These are phyloP conservation scores for Coniochaeta ligniaria DNA, from an alignment of 2,329 filamentous ascomycete genomes.

Conservation along the genomic window DNA sequence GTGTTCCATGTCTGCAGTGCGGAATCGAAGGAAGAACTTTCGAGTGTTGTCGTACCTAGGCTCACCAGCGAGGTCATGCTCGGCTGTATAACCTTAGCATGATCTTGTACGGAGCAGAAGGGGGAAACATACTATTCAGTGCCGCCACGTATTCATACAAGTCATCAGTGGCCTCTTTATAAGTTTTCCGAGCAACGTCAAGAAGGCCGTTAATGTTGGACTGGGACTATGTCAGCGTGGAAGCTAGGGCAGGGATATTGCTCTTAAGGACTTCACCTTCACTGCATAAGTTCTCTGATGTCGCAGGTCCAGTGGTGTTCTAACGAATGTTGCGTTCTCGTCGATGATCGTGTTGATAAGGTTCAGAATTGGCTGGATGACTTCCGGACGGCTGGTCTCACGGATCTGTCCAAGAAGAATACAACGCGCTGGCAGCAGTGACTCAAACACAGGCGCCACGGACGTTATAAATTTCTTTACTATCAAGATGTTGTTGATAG, in stretches of 20 bases:
- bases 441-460: slow-evolving; percentile 60
- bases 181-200: slow-evolving; percentile 81
- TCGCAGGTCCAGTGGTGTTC: slow-evolving; percentile 72
- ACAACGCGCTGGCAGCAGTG: slow-evolving; percentile 57
- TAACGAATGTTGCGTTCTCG: slow-evolving; percentile 71
- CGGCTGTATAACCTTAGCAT: slow-evolving; percentile 28
- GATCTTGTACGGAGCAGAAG: not conserved
- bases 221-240: slow-evolving; percentile 28
- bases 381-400: slow-evolving; percentile 59
- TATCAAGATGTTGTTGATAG: slow-evolving; percentile 80
- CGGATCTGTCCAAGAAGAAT: slow-evolving; percentile 61
- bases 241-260: too few relatives aligned
- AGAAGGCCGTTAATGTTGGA: slow-evolving; percentile 78
- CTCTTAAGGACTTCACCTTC: slow-evolving; percentile 40
- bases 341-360: slow-evolving; percentile 69
- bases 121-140: not conserved
- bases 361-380: slow-evolving; percentile 51
- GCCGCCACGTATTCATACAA: slow-evolving; percentile 50
- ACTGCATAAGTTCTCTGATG: slow-evolving; percentile 91
- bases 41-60: slow-evolving; percentile 71
- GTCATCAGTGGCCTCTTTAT: slow-evolving; percentile 81
- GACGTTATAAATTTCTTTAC: slow-evolving; percentile 73
- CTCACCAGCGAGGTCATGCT: slow-evolving; percentile 52
- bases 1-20: slow-evolving; percentile 45
- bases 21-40: slow-evolving; percentile 71